Conservation (phyloP, 306 rosid species). For the Cotoneaster glaucophyllus region DNA sequence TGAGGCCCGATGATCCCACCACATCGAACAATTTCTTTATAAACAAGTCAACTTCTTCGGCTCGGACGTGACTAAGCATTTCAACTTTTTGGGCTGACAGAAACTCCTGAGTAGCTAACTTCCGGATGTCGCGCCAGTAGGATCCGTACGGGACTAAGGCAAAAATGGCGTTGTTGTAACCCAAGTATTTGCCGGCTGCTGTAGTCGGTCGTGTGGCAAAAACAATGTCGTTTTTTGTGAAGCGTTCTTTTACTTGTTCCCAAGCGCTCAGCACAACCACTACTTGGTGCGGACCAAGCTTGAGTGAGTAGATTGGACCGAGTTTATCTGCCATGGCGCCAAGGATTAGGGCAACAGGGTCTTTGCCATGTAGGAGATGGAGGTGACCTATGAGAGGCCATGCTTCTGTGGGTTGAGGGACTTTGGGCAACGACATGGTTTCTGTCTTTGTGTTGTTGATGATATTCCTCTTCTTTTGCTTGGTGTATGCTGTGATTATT, state of each 20-base stretch:
- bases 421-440: neutral
- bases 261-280: conserved; percentile 15
- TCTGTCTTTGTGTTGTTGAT: neutral
- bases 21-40: conserved; percentile 23
- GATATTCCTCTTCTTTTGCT: neutral
- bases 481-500: neutral
- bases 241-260: conserved; percentile 21
- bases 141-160: conserved; percentile 49
- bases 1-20: no score
- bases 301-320: conserved; percentile 24
- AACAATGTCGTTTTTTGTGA: conserved; percentile 16
- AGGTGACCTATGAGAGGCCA: conserved; percentile 30
- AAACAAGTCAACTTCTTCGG: conserved; percentile 27
- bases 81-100: conserved; percentile 30
- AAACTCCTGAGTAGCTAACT: conserved; percentile 26
- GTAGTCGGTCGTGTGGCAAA: conserved; percentile 23
- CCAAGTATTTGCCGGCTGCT: conserved; percentile 7
- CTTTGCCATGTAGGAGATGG: conserved; percentile 5
- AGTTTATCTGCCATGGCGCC: conserved; percentile 19
- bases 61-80: conserved; percentile 29
- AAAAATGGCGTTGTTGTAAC: conserved; percentile 27
- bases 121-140: conserved; percentile 58
- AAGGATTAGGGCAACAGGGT: conserved; percentile 11
- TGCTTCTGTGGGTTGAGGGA: conserved; percentile 18
- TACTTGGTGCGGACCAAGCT: conserved; percentile 10